Conservation (phyloP, 176 grass and related monocot species). For the Guadua angustifolia region DNA sequence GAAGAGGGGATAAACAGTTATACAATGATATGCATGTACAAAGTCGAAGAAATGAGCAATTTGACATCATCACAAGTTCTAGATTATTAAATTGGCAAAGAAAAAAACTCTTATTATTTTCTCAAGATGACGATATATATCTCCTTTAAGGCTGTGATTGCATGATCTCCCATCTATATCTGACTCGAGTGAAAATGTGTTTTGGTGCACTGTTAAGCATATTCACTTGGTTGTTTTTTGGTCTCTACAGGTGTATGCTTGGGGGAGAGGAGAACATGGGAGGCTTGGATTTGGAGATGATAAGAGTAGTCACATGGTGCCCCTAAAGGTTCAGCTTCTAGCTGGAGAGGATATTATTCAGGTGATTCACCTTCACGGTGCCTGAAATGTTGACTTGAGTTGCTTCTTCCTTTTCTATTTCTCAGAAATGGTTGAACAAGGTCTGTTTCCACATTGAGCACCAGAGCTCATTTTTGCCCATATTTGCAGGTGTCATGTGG, state of each 20-base stretch:
- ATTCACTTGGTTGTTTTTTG: constrained; percentile 24
- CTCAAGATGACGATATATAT: background rate
- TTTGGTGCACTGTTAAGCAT: constrained; percentile 3
- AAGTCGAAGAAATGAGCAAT: constrained; percentile 22
- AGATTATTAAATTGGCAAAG: background rate
- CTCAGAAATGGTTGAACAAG: background rate
- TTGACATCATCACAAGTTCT: background rate
- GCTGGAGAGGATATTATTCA: constrained; percentile 79
- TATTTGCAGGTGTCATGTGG: constrained; percentile 84
- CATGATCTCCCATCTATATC: background rate
- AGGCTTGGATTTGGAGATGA: constrained; percentile 99
- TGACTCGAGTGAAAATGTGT: background rate
- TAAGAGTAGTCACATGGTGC: constrained; percentile 99
- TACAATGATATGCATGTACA: background rate
- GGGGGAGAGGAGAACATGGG: constrained; percentile 98
- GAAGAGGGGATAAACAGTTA: background rate
- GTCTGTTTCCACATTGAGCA: constrained; percentile 29
- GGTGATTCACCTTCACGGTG: constrained; percentile 46
- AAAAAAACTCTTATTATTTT: constrained; percentile 23
- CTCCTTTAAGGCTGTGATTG: background rate
- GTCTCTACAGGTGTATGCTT: constrained; percentile 84
- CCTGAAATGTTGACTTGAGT: constrained; percentile 18
- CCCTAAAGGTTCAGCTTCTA: constrained; percentile 77
- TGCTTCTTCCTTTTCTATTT: constrained; percentile 20
- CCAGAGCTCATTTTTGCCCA: constrained; percentile 17